These are phyloP conservation scores for Eucalyptus regnans DNA, from an alignment of 345 rosid genomes.

Conservation along the genomic window DNA sequence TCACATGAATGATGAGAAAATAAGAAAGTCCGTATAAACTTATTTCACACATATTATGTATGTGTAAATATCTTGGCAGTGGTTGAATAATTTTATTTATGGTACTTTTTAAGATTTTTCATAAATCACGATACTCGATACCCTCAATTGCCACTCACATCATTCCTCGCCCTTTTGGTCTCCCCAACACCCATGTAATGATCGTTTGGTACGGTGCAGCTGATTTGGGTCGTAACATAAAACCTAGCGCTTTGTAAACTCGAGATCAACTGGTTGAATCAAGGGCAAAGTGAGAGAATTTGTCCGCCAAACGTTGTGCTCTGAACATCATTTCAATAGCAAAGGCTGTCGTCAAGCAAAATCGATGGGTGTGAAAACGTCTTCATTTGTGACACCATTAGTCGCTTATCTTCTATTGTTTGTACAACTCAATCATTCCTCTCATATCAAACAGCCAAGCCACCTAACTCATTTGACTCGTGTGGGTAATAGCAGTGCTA, in stretches of 20 bases:
- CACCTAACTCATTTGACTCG: too few species aligned
- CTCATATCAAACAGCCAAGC: too few species aligned
- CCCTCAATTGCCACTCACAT: neutral
- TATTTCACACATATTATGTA: too few species aligned
- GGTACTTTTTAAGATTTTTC: neutral
- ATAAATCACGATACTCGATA: neutral
- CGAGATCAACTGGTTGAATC: neutral
- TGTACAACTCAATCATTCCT: neutral
- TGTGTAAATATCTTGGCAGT: too few species aligned
- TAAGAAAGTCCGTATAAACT: too few species aligned
- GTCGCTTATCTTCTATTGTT: accelerated
- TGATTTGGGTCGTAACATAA: too few species aligned
- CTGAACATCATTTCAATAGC: neutral
- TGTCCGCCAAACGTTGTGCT: neutral
- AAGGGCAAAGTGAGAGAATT: neutral
- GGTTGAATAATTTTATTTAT: too few species aligned
- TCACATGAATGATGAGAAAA: too few species aligned
- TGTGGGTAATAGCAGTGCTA: neutral
- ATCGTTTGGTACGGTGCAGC: too few species aligned
- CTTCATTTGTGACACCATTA: neutral
- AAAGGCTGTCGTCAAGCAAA: neutral
- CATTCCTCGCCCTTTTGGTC: neutral
- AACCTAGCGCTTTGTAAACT: accelerated
- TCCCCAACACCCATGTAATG: accelerated
- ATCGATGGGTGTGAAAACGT: neutral